phyloP scores from a whole-genome alignment of 2,329 filamentous ascomycete genomes.

The Colletotrichum falcatum region DNA sequence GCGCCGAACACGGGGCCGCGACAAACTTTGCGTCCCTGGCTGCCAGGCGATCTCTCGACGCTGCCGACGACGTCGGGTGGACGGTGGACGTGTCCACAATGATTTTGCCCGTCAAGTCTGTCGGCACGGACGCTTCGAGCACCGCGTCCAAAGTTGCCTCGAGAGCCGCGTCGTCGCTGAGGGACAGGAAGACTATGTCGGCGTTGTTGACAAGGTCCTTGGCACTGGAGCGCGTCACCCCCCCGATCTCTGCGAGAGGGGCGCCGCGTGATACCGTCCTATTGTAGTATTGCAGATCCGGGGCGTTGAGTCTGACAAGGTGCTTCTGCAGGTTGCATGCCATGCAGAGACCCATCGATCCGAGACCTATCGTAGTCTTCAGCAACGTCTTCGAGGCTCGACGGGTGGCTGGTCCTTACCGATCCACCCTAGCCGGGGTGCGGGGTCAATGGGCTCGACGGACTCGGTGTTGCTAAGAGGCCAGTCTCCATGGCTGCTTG shows the following conservation, averaged over 20 bases:
- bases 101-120: slow-evolving; percentile 52
- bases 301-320: slow-evolving; percentile 43
- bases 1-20: slow-evolving; percentile 62
- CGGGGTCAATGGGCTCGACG: background rate
- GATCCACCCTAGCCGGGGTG: slow-evolving; percentile 37
- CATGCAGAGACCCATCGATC: slow-evolving; percentile 65
- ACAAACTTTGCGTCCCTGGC: slow-evolving; percentile 53
- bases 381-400: background rate
- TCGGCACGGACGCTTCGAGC: slow-evolving; percentile 34
- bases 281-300: slow-evolving; percentile 56
- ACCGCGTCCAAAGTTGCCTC: slow-evolving; percentile 50
- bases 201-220: slow-evolving; percentile 47
- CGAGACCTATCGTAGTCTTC: slow-evolving; percentile 51
- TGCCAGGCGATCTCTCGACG: slow-evolving; percentile 46
- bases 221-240: slow-evolving; percentile 42
- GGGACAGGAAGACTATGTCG: slow-evolving; percentile 54
- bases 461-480: background rate
- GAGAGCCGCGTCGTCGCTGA: slow-evolving; percentile 58
- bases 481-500: background rate
- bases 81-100: slow-evolving; percentile 64
- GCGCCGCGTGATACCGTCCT: slow-evolving; percentile 60
- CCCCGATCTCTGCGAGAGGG: slow-evolving; percentile 47
- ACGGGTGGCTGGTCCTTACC: background rate
- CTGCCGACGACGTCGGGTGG: slow-evolving; percentile 56
- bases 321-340: slow-evolving; percentile 61